Base-by-base conservation (phyloP, 257 asterid genomes). In the Solanum rostratum region DNA sequence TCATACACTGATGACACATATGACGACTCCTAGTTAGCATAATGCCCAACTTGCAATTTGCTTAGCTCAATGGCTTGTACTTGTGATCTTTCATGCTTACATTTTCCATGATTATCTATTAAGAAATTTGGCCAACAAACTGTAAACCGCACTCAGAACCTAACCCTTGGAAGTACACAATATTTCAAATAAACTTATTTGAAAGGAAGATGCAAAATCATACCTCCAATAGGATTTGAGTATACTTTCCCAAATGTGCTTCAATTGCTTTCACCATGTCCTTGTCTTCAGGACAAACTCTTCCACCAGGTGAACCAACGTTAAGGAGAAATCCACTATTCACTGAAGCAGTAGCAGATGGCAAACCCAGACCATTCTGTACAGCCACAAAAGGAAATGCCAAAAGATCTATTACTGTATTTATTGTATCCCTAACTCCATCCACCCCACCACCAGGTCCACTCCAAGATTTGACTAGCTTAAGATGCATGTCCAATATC, bases 271-370 rank as follows among this genome's bases (percentile, higher is more conserved):
- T 95, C 86, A 92, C 91, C 97, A 95, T 91, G 89, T 97, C 99
- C 88, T 89, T 95, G 89, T 97, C 99, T 84, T 95, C 99, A 70
- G 93, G 90, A 90, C 97, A 94, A 85, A 97, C 90, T 86, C 91
- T 92, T 62, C 97, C 98, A 83, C 98, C 99, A 68, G 99, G 99
- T 85, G 99, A 95, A 53, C 97, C 99, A 92, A 95, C 87, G 86
- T 97, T 97, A 89, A 97, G 94, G 87, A 97, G 93, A 85, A 91
- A 93, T 50, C 99, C 99, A 83, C 99, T 92, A 88, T 87, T 95
- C 43, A 97, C 99, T 83, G 99, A 97, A 90, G 98, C 99, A 81
- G 94, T 95, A 79, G 98, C 92, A 70, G 98, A 92, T 24, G 94
- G 94, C 86, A 87, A 89, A 89, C 98, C 97, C 22, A 95, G 93